Percentiles rank a stretch among this genome's conserved stretches.
phyloP scores from a whole-genome alignment of 2,329 filamentous ascomycete species.

The Scedosporium boydii region DNA sequence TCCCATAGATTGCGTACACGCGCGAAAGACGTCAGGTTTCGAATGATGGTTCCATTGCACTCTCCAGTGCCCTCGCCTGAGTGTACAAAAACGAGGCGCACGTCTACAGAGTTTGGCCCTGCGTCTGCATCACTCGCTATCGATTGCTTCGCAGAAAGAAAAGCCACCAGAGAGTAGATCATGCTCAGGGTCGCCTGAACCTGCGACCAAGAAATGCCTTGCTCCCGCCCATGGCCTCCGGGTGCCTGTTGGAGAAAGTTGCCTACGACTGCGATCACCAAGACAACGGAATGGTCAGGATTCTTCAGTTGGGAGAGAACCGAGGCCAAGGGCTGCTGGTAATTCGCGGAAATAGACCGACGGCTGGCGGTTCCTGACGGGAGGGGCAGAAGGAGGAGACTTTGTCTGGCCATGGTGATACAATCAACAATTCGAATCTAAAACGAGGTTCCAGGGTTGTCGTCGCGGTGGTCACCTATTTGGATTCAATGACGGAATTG shows the following conservation, averaged over 20 bases:
- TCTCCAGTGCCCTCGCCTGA: conserved; percentile 30
- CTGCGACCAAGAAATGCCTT: conserved; percentile 50
- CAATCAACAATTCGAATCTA: not conserved
- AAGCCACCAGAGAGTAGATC: conserved; percentile 68
- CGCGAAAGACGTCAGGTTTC: conserved; percentile 43
- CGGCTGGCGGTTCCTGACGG: conserved; percentile 47
- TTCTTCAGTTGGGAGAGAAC: conserved; percentile 40
- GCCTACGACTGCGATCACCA: conserved; percentile 50
- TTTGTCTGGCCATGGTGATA: not conserved
- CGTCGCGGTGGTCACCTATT: not conserved
- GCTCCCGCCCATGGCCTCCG: conserved; percentile 32
- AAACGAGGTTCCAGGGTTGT: not conserved
- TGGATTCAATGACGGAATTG: not conserved
- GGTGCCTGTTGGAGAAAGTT: conserved; percentile 46
- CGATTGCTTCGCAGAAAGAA: conserved; percentile 55
- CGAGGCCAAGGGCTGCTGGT: conserved; percentile 46
- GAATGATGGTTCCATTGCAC: conserved; percentile 33
- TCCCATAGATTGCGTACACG: conserved; percentile 50
- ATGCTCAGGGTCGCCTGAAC: conserved; percentile 66
- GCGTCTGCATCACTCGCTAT: conserved; percentile 47
- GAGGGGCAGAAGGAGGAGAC: conserved; percentile 52
- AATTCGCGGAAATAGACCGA: conserved; percentile 45
- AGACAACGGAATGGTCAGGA: conserved; percentile 23
- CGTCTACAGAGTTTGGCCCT: conserved; percentile 61
- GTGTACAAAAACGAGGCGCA: conserved; percentile 64